Percentiles rank a stretch among this genome's conserved stretches.
These are phyloP conservation scores for Neurospora terricola DNA, from an alignment of 495 filamentous ascomycete species.

Conservation along the genomic window DNA sequence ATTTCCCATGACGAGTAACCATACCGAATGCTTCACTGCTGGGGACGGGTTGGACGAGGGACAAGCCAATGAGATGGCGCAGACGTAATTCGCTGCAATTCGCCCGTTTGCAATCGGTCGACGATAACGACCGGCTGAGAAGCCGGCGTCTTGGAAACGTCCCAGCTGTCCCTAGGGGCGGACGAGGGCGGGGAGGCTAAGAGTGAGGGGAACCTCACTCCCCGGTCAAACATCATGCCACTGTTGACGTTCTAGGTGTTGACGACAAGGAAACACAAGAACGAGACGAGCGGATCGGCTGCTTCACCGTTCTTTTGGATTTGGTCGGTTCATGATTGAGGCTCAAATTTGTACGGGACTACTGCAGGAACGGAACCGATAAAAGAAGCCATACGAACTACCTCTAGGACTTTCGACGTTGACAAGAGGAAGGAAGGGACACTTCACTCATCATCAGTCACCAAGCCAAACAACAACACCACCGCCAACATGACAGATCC, in stretches of 20 bases:
- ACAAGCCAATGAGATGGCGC: not conserved
- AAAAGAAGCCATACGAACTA: not conserved
- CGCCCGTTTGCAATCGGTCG: not conserved
- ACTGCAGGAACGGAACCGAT: not conserved
- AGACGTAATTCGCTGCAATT: not conserved
- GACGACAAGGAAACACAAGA: not conserved
- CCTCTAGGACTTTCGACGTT: not conserved
- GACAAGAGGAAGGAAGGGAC: not conserved
- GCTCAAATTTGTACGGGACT: not conserved
- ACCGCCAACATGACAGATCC: not conserved
- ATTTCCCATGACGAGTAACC: not conserved
- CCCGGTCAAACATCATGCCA: not conserved
- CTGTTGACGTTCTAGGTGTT: not conserved
- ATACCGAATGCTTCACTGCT: not conserved
- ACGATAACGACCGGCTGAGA: not conserved
- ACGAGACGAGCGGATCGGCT: not conserved
- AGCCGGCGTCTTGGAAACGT: not conserved
- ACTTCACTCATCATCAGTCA: not conserved
- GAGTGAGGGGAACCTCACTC: not conserved
- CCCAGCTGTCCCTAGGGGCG: not conserved
- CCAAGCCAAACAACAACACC: not conserved
- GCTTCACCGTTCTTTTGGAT: not conserved
- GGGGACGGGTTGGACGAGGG: not conserved
- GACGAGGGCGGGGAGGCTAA: not conserved
- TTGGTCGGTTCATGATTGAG: not conserved